Percentiles rank a stretch among this genome's conserved stretches.
Evolutionary conservation across 176 grass and related monocot species (phyloP).

Genomic region (Eleusine indica): DNA sequence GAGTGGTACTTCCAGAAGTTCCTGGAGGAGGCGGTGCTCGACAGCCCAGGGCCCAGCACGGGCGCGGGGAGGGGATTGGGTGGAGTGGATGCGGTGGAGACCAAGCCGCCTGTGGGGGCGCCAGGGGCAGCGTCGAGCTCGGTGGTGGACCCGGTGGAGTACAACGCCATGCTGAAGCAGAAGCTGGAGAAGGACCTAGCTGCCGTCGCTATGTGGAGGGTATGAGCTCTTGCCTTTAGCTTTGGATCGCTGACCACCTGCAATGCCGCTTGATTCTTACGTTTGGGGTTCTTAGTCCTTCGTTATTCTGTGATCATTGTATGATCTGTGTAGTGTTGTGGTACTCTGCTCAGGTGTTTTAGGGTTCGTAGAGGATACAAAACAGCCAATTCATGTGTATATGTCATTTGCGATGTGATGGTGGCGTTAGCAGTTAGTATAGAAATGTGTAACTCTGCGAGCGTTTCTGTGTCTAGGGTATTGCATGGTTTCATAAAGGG

Average conservation of each 20-base stretch:
- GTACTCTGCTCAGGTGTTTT: neutral
- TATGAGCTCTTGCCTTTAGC: slow-evolving; percentile 17
- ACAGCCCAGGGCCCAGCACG: slow-evolving; percentile 35
- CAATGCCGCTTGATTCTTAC: slow-evolving; percentile 13
- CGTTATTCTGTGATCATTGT: neutral
- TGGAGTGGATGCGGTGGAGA: slow-evolving; percentile 31
- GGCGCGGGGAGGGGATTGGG: neutral
- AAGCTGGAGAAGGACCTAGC: slow-evolving; percentile 88
- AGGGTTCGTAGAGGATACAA: neutral
- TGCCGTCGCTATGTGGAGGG: slow-evolving; percentile 89
- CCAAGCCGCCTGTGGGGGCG: slow-evolving; percentile 16
- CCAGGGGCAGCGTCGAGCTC: neutral
- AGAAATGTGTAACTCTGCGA: neutral
- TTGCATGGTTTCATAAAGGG: neutral
- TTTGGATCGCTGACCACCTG: neutral
- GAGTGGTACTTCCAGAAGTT: slow-evolving; percentile 99
- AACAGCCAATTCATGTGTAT: neutral
- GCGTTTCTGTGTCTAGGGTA: neutral
- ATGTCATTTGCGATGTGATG: neutral
- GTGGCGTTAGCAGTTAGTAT: neutral
- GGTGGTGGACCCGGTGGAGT: slow-evolving; percentile 68
- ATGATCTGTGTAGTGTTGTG: neutral
- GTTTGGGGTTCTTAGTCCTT: neutral
- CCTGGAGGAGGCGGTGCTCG: slow-evolving; percentile 70
- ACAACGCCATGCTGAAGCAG: slow-evolving; percentile 84